Percentiles rank a stretch among this genome's conserved stretches.
phyloP scores from a whole-genome alignment of 2,329 filamentous ascomycete genomes.

The Ophiobolus disseminans region DNA sequence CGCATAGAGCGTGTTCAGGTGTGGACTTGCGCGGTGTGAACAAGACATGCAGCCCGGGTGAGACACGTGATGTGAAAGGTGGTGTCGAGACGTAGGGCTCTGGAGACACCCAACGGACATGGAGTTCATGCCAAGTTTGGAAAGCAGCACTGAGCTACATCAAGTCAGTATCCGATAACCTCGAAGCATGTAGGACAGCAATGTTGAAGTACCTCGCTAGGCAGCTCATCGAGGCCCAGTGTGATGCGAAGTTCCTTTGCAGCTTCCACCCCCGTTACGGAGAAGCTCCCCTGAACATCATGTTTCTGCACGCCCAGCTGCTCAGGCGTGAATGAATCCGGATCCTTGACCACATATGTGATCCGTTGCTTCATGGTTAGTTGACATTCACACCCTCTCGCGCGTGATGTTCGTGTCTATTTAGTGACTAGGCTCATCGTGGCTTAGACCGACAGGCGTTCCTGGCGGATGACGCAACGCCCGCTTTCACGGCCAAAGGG shows the following conservation, averaged over 20 bases:
- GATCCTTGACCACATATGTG: conserved; percentile 73
- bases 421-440: not conserved
- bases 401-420: conserved; percentile 12
- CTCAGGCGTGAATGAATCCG: conserved; percentile 70
- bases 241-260: conserved; percentile 83
- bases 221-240: conserved; percentile 74
- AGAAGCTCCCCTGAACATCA: conserved; percentile 54
- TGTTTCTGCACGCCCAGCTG: conserved; percentile 62
- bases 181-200: not conserved
- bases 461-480: conserved; percentile 22
- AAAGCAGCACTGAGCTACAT: conserved; percentile 67
- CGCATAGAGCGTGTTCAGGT: conserved; percentile 57
- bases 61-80: conserved; percentile 76
- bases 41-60: conserved; percentile 82
- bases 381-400: conserved; percentile 9
- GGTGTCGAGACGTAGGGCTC: conserved; percentile 64
- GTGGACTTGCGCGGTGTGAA: conserved; percentile 65
- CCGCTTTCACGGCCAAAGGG: conserved; percentile 14
- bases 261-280: conserved; percentile 67
- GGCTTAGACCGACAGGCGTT: not conserved
- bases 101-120: conserved; percentile 78
- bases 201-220: conserved; percentile 60
- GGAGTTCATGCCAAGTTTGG: conserved; percentile 71
- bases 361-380: conserved; percentile 72
- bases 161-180: conserved; percentile 1